phyloP scores from a whole-genome alignment of 2,329 filamentous ascomycete genomes.

The Leptographium wingfieldii region DNA sequence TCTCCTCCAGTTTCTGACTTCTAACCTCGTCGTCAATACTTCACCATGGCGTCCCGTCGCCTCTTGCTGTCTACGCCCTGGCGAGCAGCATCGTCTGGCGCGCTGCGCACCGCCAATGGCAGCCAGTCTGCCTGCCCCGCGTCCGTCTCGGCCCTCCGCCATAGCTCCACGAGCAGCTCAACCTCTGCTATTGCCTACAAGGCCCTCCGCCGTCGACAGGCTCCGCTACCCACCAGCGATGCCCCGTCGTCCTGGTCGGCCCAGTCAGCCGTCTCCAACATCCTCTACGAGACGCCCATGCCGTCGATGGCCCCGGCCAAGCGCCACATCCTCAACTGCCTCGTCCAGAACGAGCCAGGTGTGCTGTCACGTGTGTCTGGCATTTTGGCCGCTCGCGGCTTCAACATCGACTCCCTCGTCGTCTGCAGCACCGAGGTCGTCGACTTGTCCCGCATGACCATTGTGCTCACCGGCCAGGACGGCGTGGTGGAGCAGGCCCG shows the following conservation, averaged over 20 bases:
- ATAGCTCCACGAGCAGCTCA: constrained; percentile 48
- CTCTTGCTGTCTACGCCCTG: constrained; percentile 10
- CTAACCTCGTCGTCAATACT: not conserved
- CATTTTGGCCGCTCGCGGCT: constrained; percentile 87
- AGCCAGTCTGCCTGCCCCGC: constrained; percentile 15
- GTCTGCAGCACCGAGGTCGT: constrained; percentile 97
- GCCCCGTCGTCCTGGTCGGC: constrained; percentile 73
- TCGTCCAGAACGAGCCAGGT: constrained; percentile 97
- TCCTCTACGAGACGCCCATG: constrained; percentile 93
- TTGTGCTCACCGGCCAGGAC: constrained; percentile 90
- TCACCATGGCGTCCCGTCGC: constrained; percentile 9
- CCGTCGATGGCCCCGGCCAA: constrained; percentile 76
- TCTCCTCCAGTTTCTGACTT: too few relatives aligned
- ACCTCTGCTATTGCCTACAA: constrained; percentile 96
- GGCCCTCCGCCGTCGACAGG: constrained; percentile 80
- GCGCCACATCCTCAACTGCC: constrained; percentile 92
- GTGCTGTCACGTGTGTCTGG: constrained; percentile 93
- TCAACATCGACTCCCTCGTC: constrained; percentile 98
- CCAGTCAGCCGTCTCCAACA: constrained; percentile 90
- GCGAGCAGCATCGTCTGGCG: constrained; percentile 13
- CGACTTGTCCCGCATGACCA: constrained; percentile 96
- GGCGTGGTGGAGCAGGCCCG: constrained; percentile 95
- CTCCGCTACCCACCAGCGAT: constrained; percentile 68
- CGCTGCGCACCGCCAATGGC: constrained; percentile 2
- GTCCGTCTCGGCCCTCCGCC: constrained; percentile 19